Evolutionary conservation across 495 filamentous ascomycete genomes (phyloP), one percentile per base, ranked within the genome.

Genomic region (Penicillium chermesinum): DNA sequence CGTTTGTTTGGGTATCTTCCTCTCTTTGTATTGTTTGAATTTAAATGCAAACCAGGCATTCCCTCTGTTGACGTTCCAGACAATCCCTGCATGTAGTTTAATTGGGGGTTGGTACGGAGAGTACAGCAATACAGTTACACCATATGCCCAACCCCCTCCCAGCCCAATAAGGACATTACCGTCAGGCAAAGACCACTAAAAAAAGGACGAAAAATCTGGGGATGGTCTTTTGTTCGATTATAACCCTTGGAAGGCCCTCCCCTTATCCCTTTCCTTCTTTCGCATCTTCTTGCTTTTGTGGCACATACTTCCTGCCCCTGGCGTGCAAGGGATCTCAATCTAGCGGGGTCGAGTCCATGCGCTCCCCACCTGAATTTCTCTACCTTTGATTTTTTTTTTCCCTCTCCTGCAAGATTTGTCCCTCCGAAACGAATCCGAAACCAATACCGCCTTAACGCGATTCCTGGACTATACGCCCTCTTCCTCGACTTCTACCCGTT

Each of bases 81-180:
- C n/a, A n/a, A n/a, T n/a, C n/a, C n/a, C n/a, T n/a, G n/a, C n/a
- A n/a, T n/a, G n/a, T n/a, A n/a, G n/a, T n/a, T n/a, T n/a, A n/a
- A n/a, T n/a, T n/a, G n/a, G n/a, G n/a, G n/a, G n/a, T n/a, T n/a
- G n/a, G n/a, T n/a, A n/a, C n/a, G n/a, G n/a, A n/a, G n/a, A n/a
- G n/a, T n/a, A n/a, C n/a, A n/a, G n/a, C n/a, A n/a, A 22, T 41
- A 34, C 37, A 30, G 46, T 41, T 39, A 48, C 45, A 44, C 41
- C 10, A 15, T n/a, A 41, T 49, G 46, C 47, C 47, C 47, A 49
- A 49, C 30, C 12, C 15, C 18, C 17, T 32, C n/a, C 34, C 38
- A 41, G 46, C 46, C 47, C 47, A 49, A 49, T 49, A 37, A 43
- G n/a, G n/a, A n/a, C 34, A 37, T 3, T 16, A 8, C 8, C 15